Evolutionary conservation across 352 stramenopile genomes (phyloP), one percentile per base, ranked within the genome.

Genomic region (Globisporangium orthogonon): DNA sequence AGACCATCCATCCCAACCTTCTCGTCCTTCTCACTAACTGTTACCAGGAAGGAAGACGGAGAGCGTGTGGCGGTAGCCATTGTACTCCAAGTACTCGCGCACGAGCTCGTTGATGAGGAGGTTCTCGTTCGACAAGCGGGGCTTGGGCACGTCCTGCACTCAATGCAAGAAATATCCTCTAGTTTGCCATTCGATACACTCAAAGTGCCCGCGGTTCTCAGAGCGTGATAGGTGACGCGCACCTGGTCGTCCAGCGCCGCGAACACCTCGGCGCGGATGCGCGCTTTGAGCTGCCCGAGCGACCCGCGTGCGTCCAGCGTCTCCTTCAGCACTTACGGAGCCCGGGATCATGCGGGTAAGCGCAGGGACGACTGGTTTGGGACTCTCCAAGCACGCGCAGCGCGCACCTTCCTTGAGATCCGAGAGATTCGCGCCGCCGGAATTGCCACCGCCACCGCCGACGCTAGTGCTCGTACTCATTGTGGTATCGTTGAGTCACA

Each of bases 21-120:
- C 31, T 35, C 31, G 31, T 35, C 31, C 4, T 4, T 35, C 31
- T 4, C 31, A 41, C 31, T 17, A 15, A 5, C 5, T 14, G 9
- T 7, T 44, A 87, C 80, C 87, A 49, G 83, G 72, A 0, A 91
- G 50, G 41, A 97, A 95, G 18, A 97, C 87, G 5, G 88, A 96
- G 31, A 96, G 74, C 0, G 87, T 74, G 50, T 96, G 83, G 7
- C 77, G 65, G 62, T 98, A 98, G n/a, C 87, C 86, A 56, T 97
- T 97, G 73, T 96, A 98, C 51, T 91, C 75, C 10, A 98, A 68
- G 64, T 98, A 98, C 48, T 98, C 93, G 7, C 88, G 76, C 51
- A 98, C 95, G 23, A 98, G 71, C 71, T 98, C 91, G 61, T 98
- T 98, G 56, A 98, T 94, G 48, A 98, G 66, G 45, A 98, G 71